Percentiles rank a stretch among this genome's conserved stretches.
These are phyloP conservation scores for Microsporum canis DNA, from an alignment of 2,329 filamentous ascomycete genomes.

Conservation along the genomic window DNA sequence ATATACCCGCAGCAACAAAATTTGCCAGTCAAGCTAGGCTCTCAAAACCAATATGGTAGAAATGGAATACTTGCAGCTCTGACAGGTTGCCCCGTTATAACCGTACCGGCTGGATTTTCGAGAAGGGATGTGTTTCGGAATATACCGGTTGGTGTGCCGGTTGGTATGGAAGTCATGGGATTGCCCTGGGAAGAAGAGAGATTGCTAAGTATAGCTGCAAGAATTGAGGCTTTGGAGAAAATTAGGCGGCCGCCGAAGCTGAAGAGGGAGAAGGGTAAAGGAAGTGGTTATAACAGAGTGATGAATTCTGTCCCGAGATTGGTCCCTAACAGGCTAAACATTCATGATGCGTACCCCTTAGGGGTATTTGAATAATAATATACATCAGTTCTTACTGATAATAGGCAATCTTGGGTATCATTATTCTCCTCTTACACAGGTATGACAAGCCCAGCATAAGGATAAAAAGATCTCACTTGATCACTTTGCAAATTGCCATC, in stretches of 20 bases:
- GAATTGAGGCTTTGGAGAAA: conserved; percentile 36
- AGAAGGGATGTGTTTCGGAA: neutral
- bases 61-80: conserved; percentile 48
- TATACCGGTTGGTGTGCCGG: conserved; percentile 48
- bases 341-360: conserved; percentile 10
- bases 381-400: neutral
- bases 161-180: conserved; percentile 55
- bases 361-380: neutral
- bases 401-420: neutral
- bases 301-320: conserved; percentile 5
- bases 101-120: conserved; percentile 23
- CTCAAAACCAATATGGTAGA: conserved; percentile 46
- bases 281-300: neutral
- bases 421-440: neutral
- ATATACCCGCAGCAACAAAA: conserved; percentile 57
- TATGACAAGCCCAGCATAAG: neutral
- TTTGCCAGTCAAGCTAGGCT: conserved; percentile 48
- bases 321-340: conserved; percentile 9
- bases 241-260: conserved; percentile 31
- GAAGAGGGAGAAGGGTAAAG: neutral
- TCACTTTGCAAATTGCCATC: conserved; percentile 12
- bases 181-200: conserved; percentile 44
- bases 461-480: neutral
- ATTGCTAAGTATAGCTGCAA: conserved; percentile 44
- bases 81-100: conserved; percentile 43